Conservation (phyloP, 164 flowering plant genomes). For the Litsea cubeba region DNA sequence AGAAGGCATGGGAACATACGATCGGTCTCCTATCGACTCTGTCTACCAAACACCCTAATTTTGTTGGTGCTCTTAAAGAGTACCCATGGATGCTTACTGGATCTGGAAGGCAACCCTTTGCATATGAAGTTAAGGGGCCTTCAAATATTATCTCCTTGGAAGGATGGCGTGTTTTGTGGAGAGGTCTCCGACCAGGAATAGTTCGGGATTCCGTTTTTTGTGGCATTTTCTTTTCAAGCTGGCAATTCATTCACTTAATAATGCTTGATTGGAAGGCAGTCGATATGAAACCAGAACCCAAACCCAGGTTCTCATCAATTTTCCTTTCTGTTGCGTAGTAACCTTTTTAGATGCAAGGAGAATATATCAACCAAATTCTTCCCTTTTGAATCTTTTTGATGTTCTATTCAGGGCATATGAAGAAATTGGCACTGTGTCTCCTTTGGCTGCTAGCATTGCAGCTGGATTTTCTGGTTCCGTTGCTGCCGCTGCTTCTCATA, state of each 20-base stretch:
- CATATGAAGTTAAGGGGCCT: slow-evolving; percentile 49
- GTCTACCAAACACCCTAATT: slow-evolving; percentile 44
- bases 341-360: not conserved
- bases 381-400: not conserved
- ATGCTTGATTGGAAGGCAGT: slow-evolving; percentile 87
- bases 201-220: slow-evolving; percentile 77
- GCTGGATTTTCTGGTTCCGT: slow-evolving; percentile 85
- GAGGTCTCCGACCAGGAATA: slow-evolving; percentile 70
- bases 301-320: slow-evolving; percentile 42
- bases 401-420: slow-evolving; percentile 37
- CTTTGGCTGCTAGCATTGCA: slow-evolving; percentile 64
- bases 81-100: slow-evolving; percentile 98
- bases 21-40: slow-evolving; percentile 62
- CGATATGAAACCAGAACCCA: slow-evolving; percentile 69
- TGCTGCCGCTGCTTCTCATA: slow-evolving; percentile 93
- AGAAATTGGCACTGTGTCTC: slow-evolving; percentile 80
- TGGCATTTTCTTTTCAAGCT: slow-evolving; percentile 72
- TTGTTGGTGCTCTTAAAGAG: slow-evolving; percentile 55
- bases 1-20: slow-evolving; percentile 50
- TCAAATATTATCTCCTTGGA: slow-evolving; percentile 60
- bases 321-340: not conserved
- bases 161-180: slow-evolving; percentile 81
- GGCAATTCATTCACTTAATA: slow-evolving; percentile 77
- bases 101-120: slow-evolving; percentile 76
- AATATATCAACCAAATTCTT: not conserved